These are phyloP conservation scores for Wickerhamiella azyma DNA, from an alignment of 805 yeast species.

Conservation along the genomic window DNA sequence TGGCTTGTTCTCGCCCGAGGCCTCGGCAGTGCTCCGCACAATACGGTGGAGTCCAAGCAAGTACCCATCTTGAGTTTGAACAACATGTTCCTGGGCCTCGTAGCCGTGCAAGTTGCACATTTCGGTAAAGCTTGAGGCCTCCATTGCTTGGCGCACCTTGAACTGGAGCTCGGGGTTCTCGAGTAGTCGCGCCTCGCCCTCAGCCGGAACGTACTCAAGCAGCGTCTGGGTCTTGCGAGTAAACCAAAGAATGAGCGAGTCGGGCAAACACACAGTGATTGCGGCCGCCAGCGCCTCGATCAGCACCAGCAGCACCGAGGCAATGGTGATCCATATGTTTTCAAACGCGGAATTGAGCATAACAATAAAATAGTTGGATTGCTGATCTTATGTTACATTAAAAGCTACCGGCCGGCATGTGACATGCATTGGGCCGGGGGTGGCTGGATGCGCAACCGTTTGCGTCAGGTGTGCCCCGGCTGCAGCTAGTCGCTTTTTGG, in stretches of 20 bases:
- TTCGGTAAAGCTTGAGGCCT: constrained; percentile 34
- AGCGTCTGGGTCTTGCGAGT: constrained; percentile 8
- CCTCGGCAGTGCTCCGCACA: constrained; percentile 15
- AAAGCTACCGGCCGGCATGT: not conserved
- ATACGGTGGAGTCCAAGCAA: constrained; percentile 63
- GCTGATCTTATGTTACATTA: not conserved
- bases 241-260: constrained; percentile 11
- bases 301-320: constrained; percentile 15
- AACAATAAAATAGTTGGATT: not conserved
- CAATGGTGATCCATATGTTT: not conserved
- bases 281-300: constrained; percentile 16
- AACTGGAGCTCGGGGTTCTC: constrained; percentile 6
- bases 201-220: constrained; percentile 9
- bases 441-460: not conserved
- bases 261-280: constrained; percentile 17
- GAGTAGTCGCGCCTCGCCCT: constrained; percentile 10
- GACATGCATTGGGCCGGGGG: not conserved
- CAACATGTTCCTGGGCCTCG: constrained; percentile 59
- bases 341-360: not conserved
- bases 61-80: constrained; percentile 65
- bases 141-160: constrained; percentile 9
- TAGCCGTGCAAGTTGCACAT: constrained; percentile 61
- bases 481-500: too few relatives aligned
- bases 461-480: too few relatives aligned
- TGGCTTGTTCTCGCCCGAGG: constrained; percentile 16